Conservation (phyloP, 1,139 yeast genomes). For the Lodderomyces orthopsilosis region DNA sequence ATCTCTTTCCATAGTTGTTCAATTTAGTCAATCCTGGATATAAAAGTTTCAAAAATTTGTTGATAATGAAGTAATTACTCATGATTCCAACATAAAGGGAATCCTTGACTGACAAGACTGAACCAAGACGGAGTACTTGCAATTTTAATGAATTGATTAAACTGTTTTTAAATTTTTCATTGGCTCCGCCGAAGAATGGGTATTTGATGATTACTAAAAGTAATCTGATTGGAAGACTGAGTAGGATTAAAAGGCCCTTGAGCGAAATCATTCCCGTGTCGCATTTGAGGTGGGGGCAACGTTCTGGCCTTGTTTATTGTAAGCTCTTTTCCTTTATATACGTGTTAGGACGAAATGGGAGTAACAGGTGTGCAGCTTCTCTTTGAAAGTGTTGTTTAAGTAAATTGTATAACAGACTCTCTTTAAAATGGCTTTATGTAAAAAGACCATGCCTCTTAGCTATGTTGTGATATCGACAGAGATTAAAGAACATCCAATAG, state of each 20-base stretch:
- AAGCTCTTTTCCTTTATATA: too few species aligned
- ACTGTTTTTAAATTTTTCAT: constrained; percentile 9
- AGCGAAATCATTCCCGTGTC: constrained; percentile 11
- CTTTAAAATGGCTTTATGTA: too few species aligned
- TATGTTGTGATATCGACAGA: too few species aligned
- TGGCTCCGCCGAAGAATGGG: constrained; percentile 14
- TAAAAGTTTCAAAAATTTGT: constrained; percentile 7
- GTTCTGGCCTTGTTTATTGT: too few species aligned
- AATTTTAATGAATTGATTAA: constrained; percentile 12
- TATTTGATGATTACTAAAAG: constrained; percentile 9
- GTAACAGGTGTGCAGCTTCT: too few species aligned
- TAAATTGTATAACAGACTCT: too few species aligned
- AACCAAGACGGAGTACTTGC: constrained; percentile 9
- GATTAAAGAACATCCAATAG: too few species aligned
- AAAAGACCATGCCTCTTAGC: too few species aligned
- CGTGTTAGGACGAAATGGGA: too few species aligned
- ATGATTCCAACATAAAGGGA: constrained; percentile 5
- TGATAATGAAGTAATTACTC: constrained; percentile 8
- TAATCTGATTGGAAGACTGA: constrained; percentile 11
- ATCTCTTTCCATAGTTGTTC: constrained; percentile 34
- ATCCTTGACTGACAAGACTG: constrained; percentile 13
- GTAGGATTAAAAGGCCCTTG: constrained; percentile 8
- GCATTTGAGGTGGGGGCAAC: background rate
- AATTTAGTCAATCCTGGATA: constrained; percentile 14
- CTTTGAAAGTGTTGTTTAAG: too few species aligned